Base-by-base conservation (phyloP, 306 rosid species). In the Myrica gale region DNA sequence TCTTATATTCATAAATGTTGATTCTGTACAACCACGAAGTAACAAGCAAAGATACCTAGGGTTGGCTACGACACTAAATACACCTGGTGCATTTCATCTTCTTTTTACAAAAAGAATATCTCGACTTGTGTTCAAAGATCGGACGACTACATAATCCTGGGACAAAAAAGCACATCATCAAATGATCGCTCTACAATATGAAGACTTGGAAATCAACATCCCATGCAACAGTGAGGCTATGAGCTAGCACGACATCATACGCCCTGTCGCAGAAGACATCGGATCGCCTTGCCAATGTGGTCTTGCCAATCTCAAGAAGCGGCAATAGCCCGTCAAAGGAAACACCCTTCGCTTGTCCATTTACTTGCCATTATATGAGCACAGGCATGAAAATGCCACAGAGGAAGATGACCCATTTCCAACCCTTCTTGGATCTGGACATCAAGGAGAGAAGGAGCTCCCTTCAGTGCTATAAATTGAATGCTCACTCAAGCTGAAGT, bases 391-490 rank as follows among this genome's bases (percentile, higher is more conserved):
- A 48, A 65, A 53, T 57, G 77, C 61, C 83, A 72, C 83, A 72
- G 69, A 82, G 17, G 20, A 41, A 72, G 66, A 65, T 41, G 80
- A 76, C 81, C 48, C 62, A 67, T 82, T 74, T 76, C 66, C 78
- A 84, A 71, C 61, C 84, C 85, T 72, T 37, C 50, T 70, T 76
- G 45, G 55, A 71, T 72, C 67, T 73, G 74, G 41, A 78, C 77
- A 69, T 88, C 82, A 90, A 72, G 70, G 88, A 46, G 89, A 90
- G 80, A 76, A 72, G 32, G 97, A 89, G 81, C 96, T 92, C 42
- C 87, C 98, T 76, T 96, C 98, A 0, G 89, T 88, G 91, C 96
- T 89, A 71, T 89, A 85, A 75, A 87, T 73, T 15, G 97, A 96
- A 86, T 89, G 79, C 72, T 96, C 99, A 61, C 96, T 89, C 56